These are phyloP conservation scores for Serpula lacrymans DNA, from an alignment of 768 basidiomycete species.

Conservation along the genomic window DNA sequence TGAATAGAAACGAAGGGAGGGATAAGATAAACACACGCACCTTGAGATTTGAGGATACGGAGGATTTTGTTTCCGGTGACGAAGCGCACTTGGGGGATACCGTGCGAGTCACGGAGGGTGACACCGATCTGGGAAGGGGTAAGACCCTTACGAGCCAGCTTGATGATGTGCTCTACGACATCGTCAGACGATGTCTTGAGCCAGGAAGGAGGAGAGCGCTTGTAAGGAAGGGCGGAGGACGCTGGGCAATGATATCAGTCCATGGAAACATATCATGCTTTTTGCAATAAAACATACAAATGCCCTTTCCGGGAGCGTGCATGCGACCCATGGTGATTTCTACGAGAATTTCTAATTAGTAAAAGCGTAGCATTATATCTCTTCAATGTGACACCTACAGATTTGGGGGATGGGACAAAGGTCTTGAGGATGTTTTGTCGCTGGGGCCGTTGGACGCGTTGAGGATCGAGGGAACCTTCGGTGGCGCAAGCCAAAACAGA, in stretches of 20 bases:
- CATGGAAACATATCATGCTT: slow-evolving; percentile 7
- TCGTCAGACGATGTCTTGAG: slow-evolving; percentile 95
- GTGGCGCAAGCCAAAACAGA: slow-evolving; percentile 30
- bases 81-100: slow-evolving; percentile 96
- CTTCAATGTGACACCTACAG: slow-evolving; percentile 30
- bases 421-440: slow-evolving; percentile 44
- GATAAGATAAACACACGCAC: slow-evolving; percentile 44
- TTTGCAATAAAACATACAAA: slow-evolving; percentile 61
- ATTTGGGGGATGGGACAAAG: slow-evolving; percentile 26
- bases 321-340: slow-evolving; percentile 84
- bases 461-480: slow-evolving; percentile 14
- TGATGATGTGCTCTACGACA: slow-evolving; percentile 93
- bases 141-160: slow-evolving; percentile 96
- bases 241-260: slow-evolving; percentile 30
- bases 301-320: slow-evolving; percentile 99
- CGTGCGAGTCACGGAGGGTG: slow-evolving; percentile 95
- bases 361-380: slow-evolving; percentile 7
- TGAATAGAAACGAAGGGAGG: slow-evolving; percentile 18
- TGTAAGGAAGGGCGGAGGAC: slow-evolving; percentile 97
- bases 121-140: slow-evolving; percentile 99
- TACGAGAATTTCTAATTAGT: slow-evolving; percentile 18
- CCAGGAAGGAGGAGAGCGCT: slow-evolving; percentile 92
- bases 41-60: slow-evolving; percentile 92
- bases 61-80: slow-evolving; percentile 99
- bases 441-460: slow-evolving; percentile 28